Base-by-base conservation (phyloP, 2,329 filamentous ascomycete genomes). In the Talaromyces islandicus region DNA sequence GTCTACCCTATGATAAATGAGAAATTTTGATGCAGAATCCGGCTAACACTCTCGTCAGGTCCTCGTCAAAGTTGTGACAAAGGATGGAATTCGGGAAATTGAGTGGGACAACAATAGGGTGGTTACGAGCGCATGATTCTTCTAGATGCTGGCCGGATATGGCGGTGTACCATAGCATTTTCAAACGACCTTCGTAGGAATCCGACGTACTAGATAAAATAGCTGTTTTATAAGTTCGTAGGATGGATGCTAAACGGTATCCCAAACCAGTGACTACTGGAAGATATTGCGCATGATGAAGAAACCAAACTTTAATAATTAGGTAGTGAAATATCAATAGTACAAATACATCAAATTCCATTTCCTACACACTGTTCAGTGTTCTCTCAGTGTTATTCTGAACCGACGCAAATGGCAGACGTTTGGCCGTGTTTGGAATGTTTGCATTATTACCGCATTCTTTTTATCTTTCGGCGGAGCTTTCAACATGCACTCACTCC, bases 11-110 rank as follows among this genome's bases (percentile, higher is more conserved):
- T 1, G 32, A 53, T 10, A 19, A 30, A 30, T 0, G 24, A 12
- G 46, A 17, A 19, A 12, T 32, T 41, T 9, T 43, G 25, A 32
- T 50, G 41, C 19, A 19, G n/a, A 46, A 46, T 7, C 19, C 4
- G 21, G 24, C 51, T 57, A 57, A 35, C 25, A 55, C 41, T 63
- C 71, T 61, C 72, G 19, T 83, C 60, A 77, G 75, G 73, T 77
- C 41, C 65, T 75, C 58, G 92, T 99, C 70, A 97, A 97, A 83
- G 89, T 92, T 38, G 87, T 99, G 70, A 96, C 92, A 64, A 96
- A 95, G 80, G 91, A 97, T 68, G 94, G 95, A 11, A 88, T 99
- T 64, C 81, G 85, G 68, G 91, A 94, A 69, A 84, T 95, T 69
- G 86, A 91, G 65, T 95, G 92, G 74, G 89, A 93, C 73, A 91